Conservation (phyloP, 148 eudicot species). For the Rhododendron ovatum region DNA sequence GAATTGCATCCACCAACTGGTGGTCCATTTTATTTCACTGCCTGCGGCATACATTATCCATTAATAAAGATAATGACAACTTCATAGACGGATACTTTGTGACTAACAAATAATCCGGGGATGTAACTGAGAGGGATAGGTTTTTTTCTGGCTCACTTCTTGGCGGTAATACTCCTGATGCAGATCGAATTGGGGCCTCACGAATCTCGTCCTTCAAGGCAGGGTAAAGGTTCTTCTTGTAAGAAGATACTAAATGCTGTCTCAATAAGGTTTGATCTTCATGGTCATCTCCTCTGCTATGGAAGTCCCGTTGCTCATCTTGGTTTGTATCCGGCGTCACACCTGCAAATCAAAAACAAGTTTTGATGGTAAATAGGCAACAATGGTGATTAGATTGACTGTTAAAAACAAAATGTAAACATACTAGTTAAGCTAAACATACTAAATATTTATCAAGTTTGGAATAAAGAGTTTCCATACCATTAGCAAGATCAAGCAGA, state of each 20-base stretch:
- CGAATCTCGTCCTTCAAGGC: constrained; percentile 43
- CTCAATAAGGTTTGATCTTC: constrained; percentile 50
- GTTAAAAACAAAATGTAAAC: background rate
- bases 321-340: constrained; percentile 39
- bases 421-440: background rate
- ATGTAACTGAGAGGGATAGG: background rate
- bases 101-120: background rate
- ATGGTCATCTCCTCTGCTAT: constrained; percentile 29
- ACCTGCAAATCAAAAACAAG: constrained; percentile 25
- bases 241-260: constrained; percentile 46
- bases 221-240: constrained; percentile 52
- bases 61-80: background rate
- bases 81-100: background rate
- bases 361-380: background rate
- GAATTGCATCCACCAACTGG: constrained; percentile 81
- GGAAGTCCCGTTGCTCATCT: constrained; percentile 34
- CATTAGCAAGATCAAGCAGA: background rate
- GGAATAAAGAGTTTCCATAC: background rate
- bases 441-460: background rate
- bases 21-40: constrained; percentile 54
- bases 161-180: constrained; percentile 25
- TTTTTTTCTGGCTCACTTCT: constrained; percentile 30
- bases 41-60: constrained; percentile 14
- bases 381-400: background rate
- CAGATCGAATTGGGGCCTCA: constrained; percentile 16